phyloP scores from a whole-genome alignment of 164 flowering plant genomes.

The Kingdonia uniflora region DNA sequence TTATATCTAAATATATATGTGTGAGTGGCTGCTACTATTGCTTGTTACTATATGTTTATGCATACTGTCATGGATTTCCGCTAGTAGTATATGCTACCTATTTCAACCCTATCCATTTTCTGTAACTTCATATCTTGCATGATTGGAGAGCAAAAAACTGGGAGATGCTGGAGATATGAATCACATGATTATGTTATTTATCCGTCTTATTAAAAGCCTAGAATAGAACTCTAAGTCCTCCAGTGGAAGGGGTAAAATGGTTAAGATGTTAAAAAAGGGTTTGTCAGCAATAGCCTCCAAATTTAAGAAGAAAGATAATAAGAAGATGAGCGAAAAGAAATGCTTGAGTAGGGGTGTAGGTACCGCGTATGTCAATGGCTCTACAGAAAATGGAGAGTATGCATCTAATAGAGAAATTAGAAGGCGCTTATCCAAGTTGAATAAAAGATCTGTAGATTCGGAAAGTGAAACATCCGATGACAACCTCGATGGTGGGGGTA shows the following conservation, averaged over 20 bases:
- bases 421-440: conserved; percentile 65
- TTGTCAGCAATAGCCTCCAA: conserved; percentile 40
- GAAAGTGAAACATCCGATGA: conserved; percentile 92
- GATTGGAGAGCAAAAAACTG: conserved; percentile 53
- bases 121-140: conserved; percentile 1
- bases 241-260: conserved; percentile 37
- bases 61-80: no score
- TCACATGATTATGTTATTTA: conserved; percentile 47
- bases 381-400: conserved; percentile 50
- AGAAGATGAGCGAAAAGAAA: conserved; percentile 39
- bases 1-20: no score
- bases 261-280: conserved; percentile 47
- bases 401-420: conserved; percentile 74
- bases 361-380: no score
- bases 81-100: not conserved
- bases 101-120: not conserved
- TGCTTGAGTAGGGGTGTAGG: no score
- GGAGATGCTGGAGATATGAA: conserved; percentile 66
- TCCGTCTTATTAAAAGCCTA: conserved; percentile 56
- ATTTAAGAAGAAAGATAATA: conserved; percentile 48
- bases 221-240: conserved; percentile 41
- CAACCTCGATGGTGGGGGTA: conserved; percentile 51
- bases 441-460: conserved; percentile 57
- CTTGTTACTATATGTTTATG: conserved; percentile 1
- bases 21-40: no score